A percentile compares a stretch with the other conserved stretches of the same genome.
These are phyloP conservation scores for Fraxinus pennsylvanica DNA, from an alignment of 257 asterid genomes.

Conservation along the genomic window DNA sequence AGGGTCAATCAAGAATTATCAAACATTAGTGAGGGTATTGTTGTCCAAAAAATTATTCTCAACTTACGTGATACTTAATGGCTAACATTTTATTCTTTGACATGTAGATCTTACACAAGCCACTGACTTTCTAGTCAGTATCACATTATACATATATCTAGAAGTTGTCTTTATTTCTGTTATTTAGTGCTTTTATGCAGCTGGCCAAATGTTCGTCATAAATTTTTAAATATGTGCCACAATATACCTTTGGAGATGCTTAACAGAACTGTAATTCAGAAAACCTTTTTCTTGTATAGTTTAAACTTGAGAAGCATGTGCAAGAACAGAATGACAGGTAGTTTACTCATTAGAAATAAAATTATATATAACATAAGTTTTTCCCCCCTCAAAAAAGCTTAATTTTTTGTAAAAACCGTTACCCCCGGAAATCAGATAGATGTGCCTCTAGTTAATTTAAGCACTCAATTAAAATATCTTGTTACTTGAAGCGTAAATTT, in stretches of 20 bases:
- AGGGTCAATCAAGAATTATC: no score
- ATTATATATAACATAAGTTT: no score
- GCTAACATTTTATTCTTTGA: neutral
- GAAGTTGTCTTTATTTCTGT: slow-evolving; percentile 3
- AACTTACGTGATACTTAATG: neutral
- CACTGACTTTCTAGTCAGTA: neutral
- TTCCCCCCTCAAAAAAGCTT: no score
- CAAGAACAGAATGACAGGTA: neutral
- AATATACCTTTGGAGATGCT: slow-evolving; percentile 15
- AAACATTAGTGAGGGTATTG: no score
- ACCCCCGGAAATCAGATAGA: neutral
- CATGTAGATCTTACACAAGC: neutral
- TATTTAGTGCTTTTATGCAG: slow-evolving; percentile 3
- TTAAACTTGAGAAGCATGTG: neutral
- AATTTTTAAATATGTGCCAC: neutral
- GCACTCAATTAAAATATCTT: neutral
- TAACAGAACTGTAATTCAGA: neutral
- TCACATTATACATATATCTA: neutral
- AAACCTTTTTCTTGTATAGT: neutral
- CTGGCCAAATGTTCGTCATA: neutral
- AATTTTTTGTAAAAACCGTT: neutral
- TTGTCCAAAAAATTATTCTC: no score
- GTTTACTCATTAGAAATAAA: neutral
- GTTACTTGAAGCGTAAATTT: neutral
- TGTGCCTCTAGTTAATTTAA: neutral